Evolutionary conservation across 768 basidiomycete genomes (phyloP), one percentile per base, ranked within the genome.

Genomic region (Mrakia gelida): DNA sequence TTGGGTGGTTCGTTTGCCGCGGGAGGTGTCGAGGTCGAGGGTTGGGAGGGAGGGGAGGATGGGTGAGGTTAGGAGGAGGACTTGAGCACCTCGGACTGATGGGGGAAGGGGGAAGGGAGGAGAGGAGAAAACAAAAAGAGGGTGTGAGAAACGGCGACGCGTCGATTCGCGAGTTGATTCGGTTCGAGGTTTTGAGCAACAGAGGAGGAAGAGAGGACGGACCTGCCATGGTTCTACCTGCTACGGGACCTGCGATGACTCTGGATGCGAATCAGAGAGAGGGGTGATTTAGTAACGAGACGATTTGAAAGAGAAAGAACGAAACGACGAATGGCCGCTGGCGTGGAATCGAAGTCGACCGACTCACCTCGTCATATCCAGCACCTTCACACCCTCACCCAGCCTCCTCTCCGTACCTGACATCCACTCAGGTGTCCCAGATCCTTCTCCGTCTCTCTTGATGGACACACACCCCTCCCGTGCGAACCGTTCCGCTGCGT

Each of bases 1-100:
- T 81, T 90, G 90, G 0, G 89, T 87, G 0, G 89, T 89, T 59
- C 89, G 87, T 82, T 90, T 91, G 1, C 89, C 89, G 10, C 89
- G 85, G 5, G 90, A 89, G 0, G 89, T 90, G 70, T 90, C 89
- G 16, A 85, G 65, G 65, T 68, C 65, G 65, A 68, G 65, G 32
- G 65, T 41, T 3, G 65, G 65, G 16, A 68, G 65, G 80, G 80
- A 90, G 90, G 90, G 90, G 16, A 90, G 85, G 16, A 84, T 84
- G 0, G 88, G 89, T 0, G 89, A 89, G 16, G 89, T 89, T 49
- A 90, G 81, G 23, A 72, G 45, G 49, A 72, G 71, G 54, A 72
- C 71, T 45, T 74, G 28, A 6, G 56, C 54, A 26, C 56, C 73
- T 30, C 73, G 59, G 59, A 28, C 32, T 71, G 23, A 8, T 8